Evolutionary conservation across 2,329 filamentous ascomycete genomes (phyloP).

Genomic region (Diaporthe velutina): DNA sequence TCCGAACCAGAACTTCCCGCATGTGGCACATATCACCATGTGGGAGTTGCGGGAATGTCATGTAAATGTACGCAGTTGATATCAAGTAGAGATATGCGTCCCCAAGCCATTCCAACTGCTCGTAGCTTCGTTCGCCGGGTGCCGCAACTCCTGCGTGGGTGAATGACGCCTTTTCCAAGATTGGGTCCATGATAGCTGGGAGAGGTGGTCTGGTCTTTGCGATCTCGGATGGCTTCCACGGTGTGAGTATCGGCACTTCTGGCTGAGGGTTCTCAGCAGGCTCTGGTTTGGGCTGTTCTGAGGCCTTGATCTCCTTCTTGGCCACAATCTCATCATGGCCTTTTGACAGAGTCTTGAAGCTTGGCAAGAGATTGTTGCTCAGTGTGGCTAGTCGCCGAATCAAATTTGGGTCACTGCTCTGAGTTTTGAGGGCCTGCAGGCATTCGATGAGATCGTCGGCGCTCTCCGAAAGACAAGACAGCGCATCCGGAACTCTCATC

Average conservation of each 20-base stretch:
- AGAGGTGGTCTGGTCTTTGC: constrained; percentile 65
- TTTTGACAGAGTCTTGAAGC: constrained; percentile 30
- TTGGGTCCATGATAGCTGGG: constrained; percentile 70
- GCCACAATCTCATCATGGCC: not conserved
- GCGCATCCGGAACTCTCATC: constrained; percentile 41
- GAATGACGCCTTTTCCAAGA: constrained; percentile 73
- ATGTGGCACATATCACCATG: constrained; percentile 81
- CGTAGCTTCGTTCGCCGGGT: constrained; percentile 70
- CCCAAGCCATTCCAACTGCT: constrained; percentile 88
- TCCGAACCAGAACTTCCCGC: constrained; percentile 84
- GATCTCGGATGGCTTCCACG: constrained; percentile 66
- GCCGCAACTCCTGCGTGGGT: constrained; percentile 70
- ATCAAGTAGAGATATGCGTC: constrained; percentile 88
- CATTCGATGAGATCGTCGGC: constrained; percentile 55
- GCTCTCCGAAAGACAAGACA: constrained; percentile 49
- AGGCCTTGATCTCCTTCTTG: not conserved
- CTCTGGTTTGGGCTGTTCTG: not conserved
- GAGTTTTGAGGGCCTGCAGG: constrained; percentile 49
- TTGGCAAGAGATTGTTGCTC: constrained; percentile 37
- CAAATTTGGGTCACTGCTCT: constrained; percentile 38
- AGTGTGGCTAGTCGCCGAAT: constrained; percentile 43
- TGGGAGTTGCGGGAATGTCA: constrained; percentile 74
- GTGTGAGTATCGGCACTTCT: constrained; percentile 50
- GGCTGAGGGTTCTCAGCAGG: constrained; percentile 39
- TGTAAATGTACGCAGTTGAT: constrained; percentile 80